Evolutionary conservation across 306 rosid species (phyloP).

Genomic region (Castanea mollissima): DNA sequence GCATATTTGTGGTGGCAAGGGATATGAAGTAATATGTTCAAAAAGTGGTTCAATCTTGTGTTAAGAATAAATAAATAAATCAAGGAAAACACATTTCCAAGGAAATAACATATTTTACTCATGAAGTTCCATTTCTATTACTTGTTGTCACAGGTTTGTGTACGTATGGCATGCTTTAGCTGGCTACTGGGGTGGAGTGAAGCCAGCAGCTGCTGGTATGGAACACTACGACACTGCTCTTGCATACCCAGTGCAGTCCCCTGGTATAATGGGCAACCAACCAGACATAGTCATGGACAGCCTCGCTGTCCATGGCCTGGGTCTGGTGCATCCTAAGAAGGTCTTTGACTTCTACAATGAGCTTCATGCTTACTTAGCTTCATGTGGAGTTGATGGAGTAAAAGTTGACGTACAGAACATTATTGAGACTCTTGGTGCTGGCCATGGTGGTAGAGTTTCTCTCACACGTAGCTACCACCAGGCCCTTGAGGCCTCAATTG

Average conservation of each 20-base stretch:
- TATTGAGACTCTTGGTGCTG: constrained; percentile 91
- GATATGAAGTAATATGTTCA: too few species aligned
- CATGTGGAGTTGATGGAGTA: constrained; percentile 96
- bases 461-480: constrained; percentile 84
- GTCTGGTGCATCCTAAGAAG: constrained; percentile 88
- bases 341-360: constrained; percentile 89
- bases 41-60: too few species aligned
- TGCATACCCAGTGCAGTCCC: constrained; percentile 87
- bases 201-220: constrained; percentile 86
- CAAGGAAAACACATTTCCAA: background rate
- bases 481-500: constrained; percentile 85
- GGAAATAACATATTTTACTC: background rate
- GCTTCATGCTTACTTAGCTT: constrained; percentile 88
- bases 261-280: constrained; percentile 84
- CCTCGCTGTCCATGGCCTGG: constrained; percentile 83
- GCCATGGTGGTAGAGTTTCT: constrained; percentile 90
- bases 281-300: constrained; percentile 95
- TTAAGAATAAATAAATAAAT: too few species aligned
- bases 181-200: constrained; percentile 99
- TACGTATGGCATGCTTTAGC: constrained; percentile 98
- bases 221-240: constrained; percentile 82
- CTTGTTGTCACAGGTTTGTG: constrained; percentile 49
- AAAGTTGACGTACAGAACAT: constrained; percentile 98
- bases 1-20: too few species aligned
- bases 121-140: constrained; percentile 1